Percentiles rank a stretch among this genome's conserved stretches.
Conservation (phyloP, 306 rosid genomes). For the Lathyrus oleraceus region DNA sequence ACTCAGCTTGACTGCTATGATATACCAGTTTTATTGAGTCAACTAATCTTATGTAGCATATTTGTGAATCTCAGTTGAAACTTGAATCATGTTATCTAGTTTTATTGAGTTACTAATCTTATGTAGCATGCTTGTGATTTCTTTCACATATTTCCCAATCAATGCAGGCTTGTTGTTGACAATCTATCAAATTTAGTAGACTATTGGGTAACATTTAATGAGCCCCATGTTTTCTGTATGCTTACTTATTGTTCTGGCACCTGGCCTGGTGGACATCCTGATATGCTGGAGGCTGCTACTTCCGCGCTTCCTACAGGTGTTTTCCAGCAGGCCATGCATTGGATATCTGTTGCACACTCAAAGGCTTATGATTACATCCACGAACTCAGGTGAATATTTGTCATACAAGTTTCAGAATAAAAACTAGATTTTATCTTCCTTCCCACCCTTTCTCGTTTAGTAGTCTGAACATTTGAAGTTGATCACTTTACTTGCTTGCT, state of each 20-base stretch:
- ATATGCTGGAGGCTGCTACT: conserved; percentile 89
- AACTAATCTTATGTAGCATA: neutral
- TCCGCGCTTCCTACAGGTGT: conserved; percentile 93
- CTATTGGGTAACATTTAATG: conserved; percentile 94
- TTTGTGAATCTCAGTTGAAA: neutral
- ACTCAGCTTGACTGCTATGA: conserved; percentile 1
- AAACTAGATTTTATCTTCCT: conserved; percentile 8
- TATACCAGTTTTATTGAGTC: conserved; percentile 2
- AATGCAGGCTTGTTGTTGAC: conserved; percentile 82
- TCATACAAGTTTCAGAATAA: conserved; percentile 34
- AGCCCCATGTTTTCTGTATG: conserved; percentile 88
- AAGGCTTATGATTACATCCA: conserved; percentile 90
- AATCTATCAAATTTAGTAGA: conserved; percentile 72
- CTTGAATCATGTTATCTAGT: neutral
- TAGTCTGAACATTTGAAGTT: conserved; percentile 24
- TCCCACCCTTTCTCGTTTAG: conserved; percentile 18
- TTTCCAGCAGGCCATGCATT: conserved; percentile 94
- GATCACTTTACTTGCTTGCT: conserved; percentile 24
- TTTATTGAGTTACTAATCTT: conserved; percentile 5
- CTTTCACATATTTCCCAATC: conserved; percentile 29
- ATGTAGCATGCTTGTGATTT: neutral
- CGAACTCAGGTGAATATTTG: conserved; percentile 58
- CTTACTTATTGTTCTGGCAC: conserved; percentile 95
- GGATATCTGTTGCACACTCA: conserved; percentile 89
- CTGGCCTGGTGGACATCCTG: conserved; percentile 99